These are phyloP conservation scores for Saccharomycopsis amapae DNA, from an alignment of 805 yeast genomes.

Conservation along the genomic window DNA sequence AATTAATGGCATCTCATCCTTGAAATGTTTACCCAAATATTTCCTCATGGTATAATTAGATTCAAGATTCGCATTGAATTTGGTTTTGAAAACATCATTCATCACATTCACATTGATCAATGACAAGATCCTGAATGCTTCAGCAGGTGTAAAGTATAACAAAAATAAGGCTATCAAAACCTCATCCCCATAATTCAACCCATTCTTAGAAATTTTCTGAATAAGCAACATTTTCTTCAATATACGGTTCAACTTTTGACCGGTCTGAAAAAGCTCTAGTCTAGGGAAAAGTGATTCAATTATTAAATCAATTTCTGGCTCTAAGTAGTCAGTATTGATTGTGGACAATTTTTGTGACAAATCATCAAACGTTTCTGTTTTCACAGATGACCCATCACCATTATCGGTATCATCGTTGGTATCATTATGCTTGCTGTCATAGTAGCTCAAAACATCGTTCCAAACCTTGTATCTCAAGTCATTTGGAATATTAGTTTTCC, in stretches of 20 bases:
- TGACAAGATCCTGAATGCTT: constrained; percentile 11
- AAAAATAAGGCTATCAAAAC: constrained; percentile 18
- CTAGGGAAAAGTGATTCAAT: constrained; percentile 16
- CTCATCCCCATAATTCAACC: constrained; percentile 20
- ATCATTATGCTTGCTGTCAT: constrained; percentile 10
- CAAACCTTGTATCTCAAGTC: constrained; percentile 19
- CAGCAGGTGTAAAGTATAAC: constrained; percentile 13
- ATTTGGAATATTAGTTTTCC: constrained; percentile 20
- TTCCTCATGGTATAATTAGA: constrained; percentile 16
- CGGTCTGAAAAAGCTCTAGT: constrained; percentile 15
- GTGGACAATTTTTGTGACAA: constrained; percentile 10
- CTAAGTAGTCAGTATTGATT: constrained; percentile 15
- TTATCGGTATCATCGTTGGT: neutral
- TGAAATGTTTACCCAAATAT: constrained; percentile 18
- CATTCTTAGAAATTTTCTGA: constrained; percentile 15
- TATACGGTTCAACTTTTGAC: constrained; percentile 9
- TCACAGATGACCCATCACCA: constrained; percentile 1
- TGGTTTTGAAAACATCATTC: constrained; percentile 14
- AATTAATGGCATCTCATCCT: constrained; percentile 18
- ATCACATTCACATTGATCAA: constrained; percentile 16
- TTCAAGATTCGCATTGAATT: constrained; percentile 14
- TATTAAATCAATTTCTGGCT: constrained; percentile 20
- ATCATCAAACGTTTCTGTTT: constrained; percentile 7
- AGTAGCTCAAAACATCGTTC: constrained; percentile 16
- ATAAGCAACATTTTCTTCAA: constrained; percentile 14